Base-by-base conservation (phyloP, 306 rosid genomes). In the Quercus variabilis region DNA sequence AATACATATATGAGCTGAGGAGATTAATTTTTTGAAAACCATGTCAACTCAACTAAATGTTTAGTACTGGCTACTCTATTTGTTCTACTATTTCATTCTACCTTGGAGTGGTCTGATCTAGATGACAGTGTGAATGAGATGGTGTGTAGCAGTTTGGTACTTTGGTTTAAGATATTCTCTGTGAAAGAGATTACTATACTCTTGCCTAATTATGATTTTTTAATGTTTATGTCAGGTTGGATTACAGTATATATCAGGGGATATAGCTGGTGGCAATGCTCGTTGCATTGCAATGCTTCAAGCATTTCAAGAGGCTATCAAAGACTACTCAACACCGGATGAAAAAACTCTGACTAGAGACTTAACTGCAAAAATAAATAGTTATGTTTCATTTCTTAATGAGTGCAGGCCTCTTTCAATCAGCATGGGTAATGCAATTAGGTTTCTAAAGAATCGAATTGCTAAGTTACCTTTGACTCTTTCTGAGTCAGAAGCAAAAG, bases 391-490 rank as follows among this genome's bases (percentile, higher is more conserved):
- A 59, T 88, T 86, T 86, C 87, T 88, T 20, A 88, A 74, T 60
- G 85, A 86, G 76, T 88, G 92, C 31, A 80, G 92, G 68, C 92
- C 92, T 78, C 86, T 88, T 71, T 88, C 92, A 79, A 84, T 88
- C 85, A 88, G 90, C 79, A 88, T 88, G 92, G 92, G 92, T 59
- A 88, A 88, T 86, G 90, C 92, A 33, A 86, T 88, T 79, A 84
- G 92, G 72, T 88, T 86, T 82, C 84, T 88, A 23, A 88, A 88
- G 73, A 88, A 88, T 77, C 89, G 73, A 62, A 79, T 88, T 79
- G 84, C 92, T 55, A 84, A 84, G 82, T 75, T 88, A 69, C 90
- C 88, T 71, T 74, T 86, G 86, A 25, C 86, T 56, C n/a, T 86
- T 64, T 86, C 88, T 3, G 92, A 88, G 70, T 80, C 86, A 46